Percentiles rank a stretch among this genome's conserved stretches.
These are phyloP conservation scores for Stereum hirsutum DNA, from an alignment of 1,284 basidiomycete species.

Conservation along the genomic window DNA sequence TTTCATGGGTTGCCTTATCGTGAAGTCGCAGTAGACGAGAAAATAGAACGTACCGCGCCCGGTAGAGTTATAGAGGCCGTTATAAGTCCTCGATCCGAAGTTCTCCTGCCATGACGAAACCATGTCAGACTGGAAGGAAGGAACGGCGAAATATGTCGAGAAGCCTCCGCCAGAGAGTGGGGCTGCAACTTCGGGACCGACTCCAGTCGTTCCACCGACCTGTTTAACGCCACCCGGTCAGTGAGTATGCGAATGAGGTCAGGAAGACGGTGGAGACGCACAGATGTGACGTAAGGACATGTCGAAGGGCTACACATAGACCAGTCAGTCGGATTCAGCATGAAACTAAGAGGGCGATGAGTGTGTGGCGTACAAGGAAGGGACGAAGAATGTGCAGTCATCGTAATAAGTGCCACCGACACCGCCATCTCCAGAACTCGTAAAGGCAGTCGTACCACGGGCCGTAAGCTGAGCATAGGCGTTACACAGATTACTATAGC, in stretches of 20 bases:
- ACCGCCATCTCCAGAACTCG: conserved; percentile 57
- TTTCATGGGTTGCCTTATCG: no score
- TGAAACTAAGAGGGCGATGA: no score
- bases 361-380: no score
- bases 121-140: conserved; percentile 27
- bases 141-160: conserved; percentile 26
- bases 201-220: conserved; percentile 43
- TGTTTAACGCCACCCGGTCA: conserved; percentile 43
- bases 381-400: conserved; percentile 55
- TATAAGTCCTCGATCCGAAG: conserved; percentile 17
- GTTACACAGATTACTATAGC: conserved; percentile 41
- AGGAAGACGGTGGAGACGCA: conserved; percentile 2
- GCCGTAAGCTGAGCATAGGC: conserved; percentile 49
- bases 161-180: conserved; percentile 1
- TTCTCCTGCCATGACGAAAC: conserved; percentile 22
- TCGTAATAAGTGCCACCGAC: conserved; percentile 34
- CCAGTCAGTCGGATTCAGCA: no score
- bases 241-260: no score
- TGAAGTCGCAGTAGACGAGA: no score
- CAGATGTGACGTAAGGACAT: conserved; percentile 24
- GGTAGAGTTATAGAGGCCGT: conserved; percentile 14
- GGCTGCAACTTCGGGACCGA: conserved; percentile 41
- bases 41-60: no score
- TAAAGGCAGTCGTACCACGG: conserved; percentile 52
- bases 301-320: no score